Conservation (phyloP, 2,329 filamentous ascomycete species). For the Hymenoscyphus repandus region DNA sequence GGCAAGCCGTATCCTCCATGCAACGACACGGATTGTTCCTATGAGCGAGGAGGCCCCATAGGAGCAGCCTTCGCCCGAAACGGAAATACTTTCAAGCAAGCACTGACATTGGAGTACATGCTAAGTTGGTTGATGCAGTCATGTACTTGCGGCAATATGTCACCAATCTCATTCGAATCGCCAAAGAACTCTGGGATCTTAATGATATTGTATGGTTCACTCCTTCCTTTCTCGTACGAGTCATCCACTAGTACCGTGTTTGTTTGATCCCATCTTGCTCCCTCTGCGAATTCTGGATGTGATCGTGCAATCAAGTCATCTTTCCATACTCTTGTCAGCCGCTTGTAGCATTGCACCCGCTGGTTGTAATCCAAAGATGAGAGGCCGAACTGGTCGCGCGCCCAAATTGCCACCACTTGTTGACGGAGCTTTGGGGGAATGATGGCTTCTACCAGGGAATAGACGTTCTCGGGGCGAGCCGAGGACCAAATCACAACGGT, state of each 20-base stretch:
- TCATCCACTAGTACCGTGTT: conserved; percentile 93
- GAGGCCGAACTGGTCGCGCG: conserved; percentile 70
- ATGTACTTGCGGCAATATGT: conserved; percentile 53
- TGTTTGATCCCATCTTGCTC: conserved; percentile 64
- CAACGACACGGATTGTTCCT: neutral
- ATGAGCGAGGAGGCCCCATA: too few species aligned
- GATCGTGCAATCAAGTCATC: conserved; percentile 39
- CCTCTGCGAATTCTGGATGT: conserved; percentile 37
- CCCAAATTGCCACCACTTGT: conserved; percentile 68
- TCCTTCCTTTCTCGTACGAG: conserved; percentile 69
- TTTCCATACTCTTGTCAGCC: conserved; percentile 68
- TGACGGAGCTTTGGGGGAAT: conserved; percentile 49
- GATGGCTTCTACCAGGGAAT: conserved; percentile 59
- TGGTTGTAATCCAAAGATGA: conserved; percentile 55
- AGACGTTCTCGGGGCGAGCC: conserved; percentile 68
- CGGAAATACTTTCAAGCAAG: conserved; percentile 48
- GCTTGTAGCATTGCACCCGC: conserved; percentile 87
- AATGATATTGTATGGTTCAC: conserved; percentile 79
- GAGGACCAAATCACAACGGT: conserved; percentile 88
- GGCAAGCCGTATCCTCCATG: neutral
- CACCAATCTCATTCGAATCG: conserved; percentile 33
- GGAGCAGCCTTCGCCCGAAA: conserved; percentile 35
- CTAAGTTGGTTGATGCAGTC: conserved; percentile 55
- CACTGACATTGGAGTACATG: conserved; percentile 55
- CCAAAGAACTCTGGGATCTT: conserved; percentile 72